A percentile compares a stretch with the other conserved stretches of the same genome.
Conservation (phyloP, 2,329 filamentous ascomycete species). For the Alternaria consortialis region DNA sequence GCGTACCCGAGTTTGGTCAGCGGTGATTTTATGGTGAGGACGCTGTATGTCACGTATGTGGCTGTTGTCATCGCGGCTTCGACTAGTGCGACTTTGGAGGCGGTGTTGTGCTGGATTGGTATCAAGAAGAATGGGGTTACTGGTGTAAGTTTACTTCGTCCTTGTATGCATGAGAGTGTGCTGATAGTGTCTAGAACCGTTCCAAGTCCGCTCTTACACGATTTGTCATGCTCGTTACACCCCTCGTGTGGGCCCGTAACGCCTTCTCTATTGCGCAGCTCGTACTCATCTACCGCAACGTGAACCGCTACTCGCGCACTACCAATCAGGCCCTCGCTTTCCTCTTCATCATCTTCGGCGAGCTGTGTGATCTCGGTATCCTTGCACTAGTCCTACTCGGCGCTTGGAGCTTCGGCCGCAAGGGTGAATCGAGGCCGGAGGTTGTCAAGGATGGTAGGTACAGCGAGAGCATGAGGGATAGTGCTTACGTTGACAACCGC, state of each 20-base stretch:
- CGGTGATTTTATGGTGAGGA: slow-evolving; percentile 9
- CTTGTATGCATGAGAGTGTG: background rate
- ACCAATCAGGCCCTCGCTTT: slow-evolving; percentile 30
- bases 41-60: slow-evolving; percentile 23
- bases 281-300: slow-evolving; percentile 24
- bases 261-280: slow-evolving; percentile 28
- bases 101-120: slow-evolving; percentile 21
- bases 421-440: slow-evolving; percentile 1
- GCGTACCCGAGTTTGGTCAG: slow-evolving; percentile 14
- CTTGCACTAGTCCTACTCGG: slow-evolving; percentile 20
- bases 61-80: slow-evolving; percentile 18
- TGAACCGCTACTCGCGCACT: slow-evolving; percentile 24
- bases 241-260: slow-evolving; percentile 26
- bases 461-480: slow-evolving; percentile 6
- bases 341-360: slow-evolving; percentile 32
- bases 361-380: slow-evolving; percentile 24
- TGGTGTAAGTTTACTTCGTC: slow-evolving; percentile 16
- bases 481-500: background rate
- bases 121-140: slow-evolving; percentile 23
- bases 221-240: slow-evolving; percentile 24
- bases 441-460: slow-evolving; percentile 15
- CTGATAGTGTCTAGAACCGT: background rate
- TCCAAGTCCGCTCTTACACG: slow-evolving; percentile 19
- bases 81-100: slow-evolving; percentile 23
- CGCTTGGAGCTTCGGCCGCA: slow-evolving; percentile 27